Evolutionary conservation across 306 rosid genomes (phyloP).

Genomic region (Malus sieversii): DNA sequence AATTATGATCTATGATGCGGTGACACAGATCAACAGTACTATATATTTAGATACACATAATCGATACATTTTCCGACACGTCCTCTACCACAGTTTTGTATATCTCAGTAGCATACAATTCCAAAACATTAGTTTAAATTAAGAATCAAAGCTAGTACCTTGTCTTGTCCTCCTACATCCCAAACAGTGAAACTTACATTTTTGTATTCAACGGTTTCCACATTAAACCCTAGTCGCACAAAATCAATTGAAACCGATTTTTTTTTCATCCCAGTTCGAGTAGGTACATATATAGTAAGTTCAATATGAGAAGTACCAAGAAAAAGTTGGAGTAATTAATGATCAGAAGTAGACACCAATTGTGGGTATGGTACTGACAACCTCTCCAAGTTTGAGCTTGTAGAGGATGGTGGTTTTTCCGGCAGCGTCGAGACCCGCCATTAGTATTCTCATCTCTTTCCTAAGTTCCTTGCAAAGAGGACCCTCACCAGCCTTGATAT

Average conservation of each 20-base stretch:
- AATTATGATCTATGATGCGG: too few species aligned
- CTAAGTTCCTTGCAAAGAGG: conserved; percentile 42
- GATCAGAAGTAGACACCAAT: conserved; percentile 39
- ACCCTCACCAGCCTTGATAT: conserved; percentile 58
- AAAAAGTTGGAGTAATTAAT: neutral
- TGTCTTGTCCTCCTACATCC: conserved; percentile 96
- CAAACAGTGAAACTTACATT: conserved; percentile 87
- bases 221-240: conserved; percentile 57
- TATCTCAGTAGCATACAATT: neutral
- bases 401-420: conserved; percentile 83
- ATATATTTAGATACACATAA: too few species aligned
- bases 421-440: conserved; percentile 91
- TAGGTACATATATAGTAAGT: neutral
- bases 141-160: conserved; percentile 24
- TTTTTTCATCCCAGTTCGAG: neutral
- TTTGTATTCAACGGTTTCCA: conserved; percentile 84
- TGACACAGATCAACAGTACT: too few species aligned
- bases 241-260: neutral
- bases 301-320: neutral
- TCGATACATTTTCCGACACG: too few species aligned
- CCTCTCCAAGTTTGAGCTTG: conserved; percentile 78
- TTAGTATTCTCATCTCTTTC: conserved; percentile 83
- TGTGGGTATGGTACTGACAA: conserved; percentile 86
- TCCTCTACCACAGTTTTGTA: too few species aligned
- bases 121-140: neutral